phyloP scores from a whole-genome alignment of 192 early-diverging fungal species.

The Helicostylum pulchrum region DNA sequence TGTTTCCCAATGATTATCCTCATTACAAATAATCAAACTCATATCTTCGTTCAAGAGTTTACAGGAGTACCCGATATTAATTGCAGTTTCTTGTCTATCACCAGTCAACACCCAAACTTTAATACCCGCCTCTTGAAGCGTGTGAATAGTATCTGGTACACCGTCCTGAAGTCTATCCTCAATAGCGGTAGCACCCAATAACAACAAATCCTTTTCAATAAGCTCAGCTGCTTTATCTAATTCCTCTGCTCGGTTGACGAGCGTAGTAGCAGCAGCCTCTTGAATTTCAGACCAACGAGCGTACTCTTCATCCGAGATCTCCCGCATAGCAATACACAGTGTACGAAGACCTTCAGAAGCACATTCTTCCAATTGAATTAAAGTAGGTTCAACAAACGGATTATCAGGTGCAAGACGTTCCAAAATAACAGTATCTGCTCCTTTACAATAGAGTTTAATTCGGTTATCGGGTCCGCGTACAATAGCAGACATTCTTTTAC shows the following conservation, averaged over 20 bases:
- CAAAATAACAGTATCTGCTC: conserved; percentile 95
- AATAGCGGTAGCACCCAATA: conserved; percentile 96
- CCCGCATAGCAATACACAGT: conserved; percentile 92
- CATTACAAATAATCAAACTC: conserved; percentile 91
- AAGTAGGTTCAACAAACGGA: conserved; percentile 65
- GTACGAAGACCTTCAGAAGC: conserved; percentile 95
- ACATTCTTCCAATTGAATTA: conserved; percentile 88
- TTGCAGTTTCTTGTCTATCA: conserved; percentile 97
- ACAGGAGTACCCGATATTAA: conserved; percentile 97
- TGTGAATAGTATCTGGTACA: conserved; percentile 95
- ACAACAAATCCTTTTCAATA: conserved; percentile 89
- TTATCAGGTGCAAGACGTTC: conserved; percentile 82
- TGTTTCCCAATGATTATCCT: conserved; percentile 88
- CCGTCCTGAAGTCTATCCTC: conserved; percentile 98
- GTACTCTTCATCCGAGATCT: conserved; percentile 88
- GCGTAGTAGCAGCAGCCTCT: conserved; percentile 83
- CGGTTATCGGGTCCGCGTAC: conserved; percentile 82
- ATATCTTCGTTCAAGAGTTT: conserved; percentile 96
- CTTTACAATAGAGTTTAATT: conserved; percentile 92
- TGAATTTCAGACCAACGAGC: conserved; percentile 76
- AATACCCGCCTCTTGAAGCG: conserved; percentile 90
- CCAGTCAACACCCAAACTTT: conserved; percentile 98
- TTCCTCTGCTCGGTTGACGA: conserved; percentile 83
- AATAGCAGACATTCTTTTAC: conserved; percentile 96
- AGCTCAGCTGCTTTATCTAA: conserved; percentile 91